Evolutionary conservation across 768 basidiomycete genomes (phyloP).

Genomic region (Lactifluus subvellereus): DNA sequence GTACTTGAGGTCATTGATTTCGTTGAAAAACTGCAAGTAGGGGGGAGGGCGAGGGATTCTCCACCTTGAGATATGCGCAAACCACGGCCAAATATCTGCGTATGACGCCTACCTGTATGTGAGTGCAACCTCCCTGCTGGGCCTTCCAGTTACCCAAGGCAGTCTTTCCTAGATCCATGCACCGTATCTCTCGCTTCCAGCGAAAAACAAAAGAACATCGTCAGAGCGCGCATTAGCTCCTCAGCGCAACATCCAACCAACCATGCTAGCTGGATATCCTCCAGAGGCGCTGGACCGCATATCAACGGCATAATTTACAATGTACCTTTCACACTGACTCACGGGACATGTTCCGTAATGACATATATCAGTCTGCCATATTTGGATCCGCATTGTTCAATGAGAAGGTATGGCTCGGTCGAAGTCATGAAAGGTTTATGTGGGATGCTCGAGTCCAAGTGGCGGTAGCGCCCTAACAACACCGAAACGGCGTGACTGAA

Average conservation of each 20-base stretch:
- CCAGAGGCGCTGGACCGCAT: constrained; percentile 29
- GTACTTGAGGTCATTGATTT: constrained; percentile 35
- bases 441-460: constrained; percentile 20
- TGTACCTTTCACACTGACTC: constrained; percentile 26
- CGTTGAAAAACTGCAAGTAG: constrained; percentile 36
- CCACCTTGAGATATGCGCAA: constrained; percentile 10
- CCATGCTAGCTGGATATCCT: constrained; percentile 32
- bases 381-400: constrained; percentile 39
- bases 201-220: constrained; percentile 1
- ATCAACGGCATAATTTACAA: constrained; percentile 23
- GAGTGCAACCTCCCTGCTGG: constrained; percentile 37
- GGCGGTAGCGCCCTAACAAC: constrained; percentile 17
- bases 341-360: constrained; percentile 40
- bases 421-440: constrained; percentile 28
- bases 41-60: neutral
- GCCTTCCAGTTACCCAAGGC: constrained; percentile 39
- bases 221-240: constrained; percentile 15
- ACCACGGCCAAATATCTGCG: constrained; percentile 9
- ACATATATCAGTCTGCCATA: constrained; percentile 40
- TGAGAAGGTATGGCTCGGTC: constrained; percentile 34
- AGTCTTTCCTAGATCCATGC: constrained; percentile 40
- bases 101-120: constrained; percentile 35
- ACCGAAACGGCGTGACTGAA: constrained; percentile 16
- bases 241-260: constrained; percentile 22
- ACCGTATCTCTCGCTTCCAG: constrained; percentile 37